Conservation (phyloP, 2,329 filamentous ascomycete species). For the Huntiella moniliformis region DNA sequence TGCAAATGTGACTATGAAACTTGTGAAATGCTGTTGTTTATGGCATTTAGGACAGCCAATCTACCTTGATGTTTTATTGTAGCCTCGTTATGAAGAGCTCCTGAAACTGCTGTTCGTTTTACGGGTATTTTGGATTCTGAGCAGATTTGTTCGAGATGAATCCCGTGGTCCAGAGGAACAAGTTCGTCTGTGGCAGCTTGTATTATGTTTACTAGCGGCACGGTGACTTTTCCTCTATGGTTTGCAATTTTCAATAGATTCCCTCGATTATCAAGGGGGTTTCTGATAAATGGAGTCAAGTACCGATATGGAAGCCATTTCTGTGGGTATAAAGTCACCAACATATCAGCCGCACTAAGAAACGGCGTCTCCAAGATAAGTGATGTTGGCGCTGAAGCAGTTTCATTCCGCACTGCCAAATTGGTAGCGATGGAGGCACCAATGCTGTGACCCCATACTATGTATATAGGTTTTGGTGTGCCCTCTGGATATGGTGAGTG, state of each 20-base stretch:
- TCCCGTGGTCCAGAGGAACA: constrained; percentile 32
- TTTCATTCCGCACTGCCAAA: constrained; percentile 21
- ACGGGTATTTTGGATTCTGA: constrained; percentile 27
- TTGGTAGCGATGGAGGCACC: constrained; percentile 53
- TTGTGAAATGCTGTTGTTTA: background rate
- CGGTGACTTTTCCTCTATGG: constrained; percentile 15
- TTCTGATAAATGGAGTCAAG: constrained; percentile 55
- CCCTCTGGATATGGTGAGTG: constrained; percentile 4
- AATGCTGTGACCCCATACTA: constrained; percentile 64
- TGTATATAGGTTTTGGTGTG: constrained; percentile 21
- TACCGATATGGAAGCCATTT: constrained; percentile 64
- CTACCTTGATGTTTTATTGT: constrained; percentile 24
- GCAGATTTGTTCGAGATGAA: constrained; percentile 28
- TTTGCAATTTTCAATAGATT: constrained; percentile 25
- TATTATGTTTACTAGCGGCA: constrained; percentile 29
- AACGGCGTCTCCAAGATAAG: constrained; percentile 63
- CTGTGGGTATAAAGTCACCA: constrained; percentile 55
- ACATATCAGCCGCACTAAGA: constrained; percentile 49
- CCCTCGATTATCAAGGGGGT: constrained; percentile 34
- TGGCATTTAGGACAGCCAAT: constrained; percentile 19
- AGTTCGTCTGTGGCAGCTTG: constrained; percentile 40
- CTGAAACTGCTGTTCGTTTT: constrained; percentile 24
- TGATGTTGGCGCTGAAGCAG: constrained; percentile 15
- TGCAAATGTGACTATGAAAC: background rate
- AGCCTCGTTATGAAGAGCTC: constrained; percentile 39